phyloP scores from a whole-genome alignment of 2,329 filamentous ascomycete species.

The Epichloe typhina region DNA sequence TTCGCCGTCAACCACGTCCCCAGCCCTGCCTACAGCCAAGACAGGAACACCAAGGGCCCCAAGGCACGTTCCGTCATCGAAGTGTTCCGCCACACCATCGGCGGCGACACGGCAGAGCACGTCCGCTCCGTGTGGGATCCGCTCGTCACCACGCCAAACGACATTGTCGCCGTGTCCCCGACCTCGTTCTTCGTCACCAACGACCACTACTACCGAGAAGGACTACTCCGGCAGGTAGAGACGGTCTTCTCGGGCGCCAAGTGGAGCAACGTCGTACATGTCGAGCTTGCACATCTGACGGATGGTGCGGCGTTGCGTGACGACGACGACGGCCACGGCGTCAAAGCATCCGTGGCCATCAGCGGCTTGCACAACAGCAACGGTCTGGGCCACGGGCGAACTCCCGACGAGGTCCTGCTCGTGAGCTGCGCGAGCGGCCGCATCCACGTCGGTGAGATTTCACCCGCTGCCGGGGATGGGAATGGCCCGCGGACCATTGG shows the following conservation, averaged over 20 bases:
- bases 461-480: conserved; percentile 8
- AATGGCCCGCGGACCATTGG: conserved; percentile 8
- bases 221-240: conserved; percentile 33
- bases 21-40: conserved; percentile 25
- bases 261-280: conserved; percentile 37
- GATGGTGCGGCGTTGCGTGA: conserved; percentile 2
- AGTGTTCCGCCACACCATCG: conserved; percentile 40
- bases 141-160: conserved; percentile 44
- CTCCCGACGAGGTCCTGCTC: conserved; percentile 28
- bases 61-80: conserved; percentile 41
- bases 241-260: conserved; percentile 24
- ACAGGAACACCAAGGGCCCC: conserved; percentile 13
- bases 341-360: conserved; percentile 31
- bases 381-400: conserved; percentile 37
- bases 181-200: conserved; percentile 45
- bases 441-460: conserved; percentile 28
- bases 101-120: conserved; percentile 27
- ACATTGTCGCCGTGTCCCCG: conserved; percentile 35
- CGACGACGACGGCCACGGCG: conserved; percentile 16
- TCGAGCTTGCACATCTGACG: conserved; percentile 21
- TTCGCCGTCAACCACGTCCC: conserved; percentile 48
- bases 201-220: conserved; percentile 41
- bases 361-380: conserved; percentile 39
- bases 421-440: conserved; percentile 30
- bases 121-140: conserved; percentile 40